phyloP scores from a whole-genome alignment of 345 rosid species.

The Erysimum cheiranthoides region DNA sequence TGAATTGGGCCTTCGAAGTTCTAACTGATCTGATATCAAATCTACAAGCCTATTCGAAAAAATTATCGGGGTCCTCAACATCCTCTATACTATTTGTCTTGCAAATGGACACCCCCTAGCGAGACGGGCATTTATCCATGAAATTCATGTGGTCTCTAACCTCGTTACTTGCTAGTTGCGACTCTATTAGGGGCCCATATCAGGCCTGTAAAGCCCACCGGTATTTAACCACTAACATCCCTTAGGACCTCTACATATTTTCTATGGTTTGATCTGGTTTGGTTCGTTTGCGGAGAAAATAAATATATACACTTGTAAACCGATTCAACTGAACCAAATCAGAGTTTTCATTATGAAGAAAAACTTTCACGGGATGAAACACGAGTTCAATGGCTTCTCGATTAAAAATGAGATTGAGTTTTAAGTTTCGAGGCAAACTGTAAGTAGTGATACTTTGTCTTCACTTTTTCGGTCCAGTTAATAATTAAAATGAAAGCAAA shows the following conservation, averaged over 20 bases:
- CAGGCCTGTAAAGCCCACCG: background rate
- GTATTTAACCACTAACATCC: background rate
- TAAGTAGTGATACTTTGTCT: too few species aligned
- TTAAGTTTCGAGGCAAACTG: background rate
- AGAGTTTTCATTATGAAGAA: background rate
- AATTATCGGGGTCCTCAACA: background rate
- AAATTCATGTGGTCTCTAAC: background rate
- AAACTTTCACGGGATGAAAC: background rate
- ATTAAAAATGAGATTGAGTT: background rate
- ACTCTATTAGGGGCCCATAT: background rate
- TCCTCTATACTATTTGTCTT: background rate
- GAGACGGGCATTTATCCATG: too few species aligned
- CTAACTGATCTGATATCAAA: background rate
- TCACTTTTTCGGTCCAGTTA: background rate
- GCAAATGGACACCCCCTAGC: background rate
- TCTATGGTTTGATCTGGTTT: background rate
- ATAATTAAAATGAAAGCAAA: background rate
- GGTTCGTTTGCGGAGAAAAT: constrained; percentile 5
- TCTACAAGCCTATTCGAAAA: background rate
- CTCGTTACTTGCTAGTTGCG: background rate
- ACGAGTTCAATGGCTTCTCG: background rate
- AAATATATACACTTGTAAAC: background rate
- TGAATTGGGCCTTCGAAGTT: background rate
- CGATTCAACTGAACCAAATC: background rate
- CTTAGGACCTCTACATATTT: background rate